A percentile compares a stretch with the other conserved stretches of the same genome.
phyloP scores from a whole-genome alignment of 2,329 filamentous ascomycete genomes.

The Alternaria metachromatica region DNA sequence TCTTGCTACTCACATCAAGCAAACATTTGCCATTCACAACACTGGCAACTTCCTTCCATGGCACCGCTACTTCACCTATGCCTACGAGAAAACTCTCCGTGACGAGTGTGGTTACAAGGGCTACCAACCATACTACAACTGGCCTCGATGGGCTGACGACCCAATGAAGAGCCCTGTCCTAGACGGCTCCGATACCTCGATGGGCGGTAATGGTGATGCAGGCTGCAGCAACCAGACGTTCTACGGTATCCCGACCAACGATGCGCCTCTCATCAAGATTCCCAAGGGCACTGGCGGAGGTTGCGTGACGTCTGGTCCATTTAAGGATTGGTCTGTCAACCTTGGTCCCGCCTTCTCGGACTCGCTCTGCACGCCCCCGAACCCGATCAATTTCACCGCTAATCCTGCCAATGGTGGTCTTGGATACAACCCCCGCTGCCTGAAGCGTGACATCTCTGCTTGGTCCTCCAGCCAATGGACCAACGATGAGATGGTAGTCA shows the following conservation, averaged over 20 bases:
- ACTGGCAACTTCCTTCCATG: slow-evolving; percentile 39
- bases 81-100: slow-evolving; percentile 36
- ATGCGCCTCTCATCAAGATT: slow-evolving; percentile 39
- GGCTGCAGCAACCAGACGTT: slow-evolving; percentile 33
- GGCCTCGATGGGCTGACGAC: slow-evolving; percentile 34
- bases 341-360: slow-evolving; percentile 57
- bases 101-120: slow-evolving; percentile 41
- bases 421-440: slow-evolving; percentile 42
- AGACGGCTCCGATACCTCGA: slow-evolving; percentile 58
- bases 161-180: slow-evolving; percentile 58
- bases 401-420: slow-evolving; percentile 13
- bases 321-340: slow-evolving; percentile 54
- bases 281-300: slow-evolving; percentile 62
- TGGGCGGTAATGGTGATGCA: slow-evolving; percentile 54
- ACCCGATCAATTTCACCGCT: slow-evolving; percentile 36
- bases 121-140: slow-evolving; percentile 42
- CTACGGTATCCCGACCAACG: slow-evolving; percentile 33
- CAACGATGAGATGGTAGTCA: slow-evolving; percentile 35
- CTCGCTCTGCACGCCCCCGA: slow-evolving; percentile 31
- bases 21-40: slow-evolving; percentile 35
- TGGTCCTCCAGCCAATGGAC: slow-evolving; percentile 36
- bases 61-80: slow-evolving; percentile 38
- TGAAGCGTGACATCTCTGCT: slow-evolving; percentile 46
- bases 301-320: slow-evolving; percentile 60
- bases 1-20: slow-evolving; percentile 39